phyloP scores from a whole-genome alignment of 2,329 filamentous ascomycete species.

The Blumeriella jaapii region DNA sequence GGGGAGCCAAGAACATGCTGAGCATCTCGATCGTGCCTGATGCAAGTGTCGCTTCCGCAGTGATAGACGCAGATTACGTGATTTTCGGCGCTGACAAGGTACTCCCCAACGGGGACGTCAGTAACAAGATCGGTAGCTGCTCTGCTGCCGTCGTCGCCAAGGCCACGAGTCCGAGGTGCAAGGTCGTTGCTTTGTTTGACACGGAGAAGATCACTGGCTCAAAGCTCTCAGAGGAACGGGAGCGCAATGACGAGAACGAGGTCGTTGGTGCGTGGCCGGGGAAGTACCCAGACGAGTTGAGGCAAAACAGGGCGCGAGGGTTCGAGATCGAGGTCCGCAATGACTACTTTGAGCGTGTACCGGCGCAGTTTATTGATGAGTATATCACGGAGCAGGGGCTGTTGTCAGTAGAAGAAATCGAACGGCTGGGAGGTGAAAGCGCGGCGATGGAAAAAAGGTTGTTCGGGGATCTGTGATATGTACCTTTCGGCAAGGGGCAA shows the following conservation, averaged over 20 bases:
- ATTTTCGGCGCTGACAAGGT: constrained; percentile 56
- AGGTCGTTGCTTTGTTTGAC: constrained; percentile 45
- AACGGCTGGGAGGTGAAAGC: constrained; percentile 10
- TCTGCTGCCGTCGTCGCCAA: constrained; percentile 44
- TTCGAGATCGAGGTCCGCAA: constrained; percentile 30
- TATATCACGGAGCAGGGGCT: constrained; percentile 26
- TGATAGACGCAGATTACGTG: constrained; percentile 41
- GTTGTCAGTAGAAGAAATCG: constrained; percentile 16
- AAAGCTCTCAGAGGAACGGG: constrained; percentile 34
- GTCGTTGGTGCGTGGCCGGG: constrained; percentile 37
- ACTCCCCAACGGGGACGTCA: constrained; percentile 43
- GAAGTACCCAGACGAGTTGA: constrained; percentile 4
- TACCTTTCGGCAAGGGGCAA: too few relatives aligned
- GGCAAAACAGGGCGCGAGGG: constrained; percentile 9
- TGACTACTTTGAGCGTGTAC: constrained; percentile 28
- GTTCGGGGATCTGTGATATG: constrained; percentile 14
- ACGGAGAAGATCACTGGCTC: constrained; percentile 48
- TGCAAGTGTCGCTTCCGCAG: constrained; percentile 44
- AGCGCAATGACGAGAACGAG: constrained; percentile 42
- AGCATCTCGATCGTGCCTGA: constrained; percentile 39
- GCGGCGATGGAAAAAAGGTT: constrained; percentile 18
- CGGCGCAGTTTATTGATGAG: constrained; percentile 20
- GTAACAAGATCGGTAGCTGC: constrained; percentile 56
- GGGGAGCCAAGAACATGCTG: constrained; percentile 14
- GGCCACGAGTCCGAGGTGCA: constrained; percentile 33